Evolutionary conservation across 495 filamentous ascomycete species (phyloP).

Genomic region (Aspergillus homomorphus): DNA sequence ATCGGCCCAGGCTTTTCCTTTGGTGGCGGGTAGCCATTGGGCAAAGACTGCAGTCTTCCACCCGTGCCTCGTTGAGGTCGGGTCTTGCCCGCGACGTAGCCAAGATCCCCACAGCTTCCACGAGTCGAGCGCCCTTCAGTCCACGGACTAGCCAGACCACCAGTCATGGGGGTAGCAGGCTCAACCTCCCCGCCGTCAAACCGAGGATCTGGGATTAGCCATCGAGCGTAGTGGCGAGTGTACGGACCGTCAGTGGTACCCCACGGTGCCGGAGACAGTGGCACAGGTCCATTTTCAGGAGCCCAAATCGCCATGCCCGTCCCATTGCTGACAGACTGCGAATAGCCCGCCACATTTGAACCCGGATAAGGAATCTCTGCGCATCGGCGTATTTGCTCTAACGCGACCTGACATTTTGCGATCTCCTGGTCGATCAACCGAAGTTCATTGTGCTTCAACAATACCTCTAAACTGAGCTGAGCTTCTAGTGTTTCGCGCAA

Average conservation of each 20-base stretch:
- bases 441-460: constrained; percentile 91
- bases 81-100: constrained; percentile 53
- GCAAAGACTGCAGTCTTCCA: constrained; percentile 66
- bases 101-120: constrained; percentile 61
- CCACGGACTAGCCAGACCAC: constrained; percentile 33
- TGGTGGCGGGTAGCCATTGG: constrained; percentile 64
- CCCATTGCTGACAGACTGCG: constrained; percentile 64
- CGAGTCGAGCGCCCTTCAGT: constrained; percentile 69
- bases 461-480: constrained; percentile 86
- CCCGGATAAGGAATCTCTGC: constrained; percentile 84
- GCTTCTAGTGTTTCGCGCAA: constrained; percentile 73
- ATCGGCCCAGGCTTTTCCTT: constrained; percentile 65
- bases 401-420: constrained; percentile 90
- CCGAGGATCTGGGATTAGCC: constrained; percentile 82
- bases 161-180: constrained; percentile 24
- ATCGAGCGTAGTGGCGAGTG: constrained; percentile 86
- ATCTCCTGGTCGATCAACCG: constrained; percentile 94
- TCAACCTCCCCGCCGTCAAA: constrained; percentile 69
- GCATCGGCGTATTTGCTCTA: constrained; percentile 92
- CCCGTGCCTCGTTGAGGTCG: constrained; percentile 58
- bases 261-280: constrained; percentile 72
- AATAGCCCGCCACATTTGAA: constrained; percentile 57
- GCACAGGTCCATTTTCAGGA: constrained; percentile 53
- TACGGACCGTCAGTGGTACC: constrained; percentile 91
- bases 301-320: constrained; percentile 63